Conservation (phyloP, 2,329 filamentous ascomycete species). For the Pseudogymnoascus sp. region DNA sequence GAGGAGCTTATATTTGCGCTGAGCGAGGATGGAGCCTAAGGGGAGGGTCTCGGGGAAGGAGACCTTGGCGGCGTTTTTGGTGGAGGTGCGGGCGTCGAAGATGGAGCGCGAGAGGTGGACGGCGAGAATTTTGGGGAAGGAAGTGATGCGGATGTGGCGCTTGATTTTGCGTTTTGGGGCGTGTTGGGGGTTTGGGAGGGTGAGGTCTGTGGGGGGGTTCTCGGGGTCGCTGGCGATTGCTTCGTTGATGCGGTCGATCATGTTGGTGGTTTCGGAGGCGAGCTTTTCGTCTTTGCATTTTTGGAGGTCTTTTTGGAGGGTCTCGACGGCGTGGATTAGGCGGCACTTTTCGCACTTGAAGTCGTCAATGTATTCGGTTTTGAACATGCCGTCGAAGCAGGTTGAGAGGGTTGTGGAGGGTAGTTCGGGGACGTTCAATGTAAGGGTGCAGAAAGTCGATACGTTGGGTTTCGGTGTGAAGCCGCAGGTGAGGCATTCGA, state of each 20-base stretch:
- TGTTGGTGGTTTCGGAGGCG: conserved; percentile 41
- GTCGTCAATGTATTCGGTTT: conserved; percentile 92
- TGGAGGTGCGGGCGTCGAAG: conserved; percentile 70
- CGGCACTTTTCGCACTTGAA: conserved; percentile 93
- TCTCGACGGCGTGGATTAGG: conserved; percentile 66
- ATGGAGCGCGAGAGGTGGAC: conserved; percentile 91
- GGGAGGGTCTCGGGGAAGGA: conserved; percentile 81
- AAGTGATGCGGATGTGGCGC: conserved; percentile 76
- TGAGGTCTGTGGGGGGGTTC: conserved; percentile 59
- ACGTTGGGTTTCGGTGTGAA: conserved; percentile 80
- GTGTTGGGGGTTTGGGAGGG: conserved; percentile 62
- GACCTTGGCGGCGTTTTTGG: conserved; percentile 92
- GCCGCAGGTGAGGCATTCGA: conserved; percentile 81
- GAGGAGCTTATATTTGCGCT: conserved; percentile 74
- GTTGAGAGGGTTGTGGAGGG: conserved; percentile 71
- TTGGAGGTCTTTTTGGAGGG: conserved; percentile 49
- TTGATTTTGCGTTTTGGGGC: conserved; percentile 79
- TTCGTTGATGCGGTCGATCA: conserved; percentile 55
- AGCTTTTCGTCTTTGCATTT: conserved; percentile 41
- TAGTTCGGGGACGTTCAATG: conserved; percentile 80
- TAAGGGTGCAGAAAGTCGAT: conserved; percentile 85
- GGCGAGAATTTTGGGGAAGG: conserved; percentile 82
- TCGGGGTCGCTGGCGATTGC: conserved; percentile 80
- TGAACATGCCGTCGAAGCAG: conserved; percentile 90
- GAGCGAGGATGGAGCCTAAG: conserved; percentile 68